Conservation (phyloP, 2,329 filamentous ascomycete species). For the Myriosclerotinia scirpicola region DNA sequence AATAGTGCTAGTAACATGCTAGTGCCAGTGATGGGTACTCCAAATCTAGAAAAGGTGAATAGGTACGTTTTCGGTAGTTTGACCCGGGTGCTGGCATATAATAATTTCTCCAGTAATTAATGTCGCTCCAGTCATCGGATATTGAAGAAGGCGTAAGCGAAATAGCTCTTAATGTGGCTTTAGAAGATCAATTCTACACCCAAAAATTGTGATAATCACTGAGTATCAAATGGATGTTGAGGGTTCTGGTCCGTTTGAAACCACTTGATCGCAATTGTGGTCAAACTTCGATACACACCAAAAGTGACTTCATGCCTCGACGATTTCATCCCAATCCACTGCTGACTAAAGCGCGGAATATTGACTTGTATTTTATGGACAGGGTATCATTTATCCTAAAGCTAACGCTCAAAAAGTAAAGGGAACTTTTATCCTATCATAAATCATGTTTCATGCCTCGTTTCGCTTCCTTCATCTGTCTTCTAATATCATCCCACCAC, state of each 20-base stretch:
- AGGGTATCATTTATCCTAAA: constrained; percentile 24
- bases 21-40: too few species aligned
- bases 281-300: neutral
- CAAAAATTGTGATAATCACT: neutral
- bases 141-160: neutral
- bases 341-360: neutral
- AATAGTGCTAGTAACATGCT: too few species aligned
- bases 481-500: neutral
- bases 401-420: constrained; percentile 12
- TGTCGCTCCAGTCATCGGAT: neutral
- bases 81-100: neutral
- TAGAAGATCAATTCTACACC: neutral
- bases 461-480: constrained; percentile 8
- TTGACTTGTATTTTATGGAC: constrained; percentile 12
- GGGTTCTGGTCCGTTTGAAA: neutral
- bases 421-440: constrained; percentile 16
- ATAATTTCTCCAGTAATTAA: neutral
- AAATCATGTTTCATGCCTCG: constrained; percentile 17
- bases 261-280: neutral
- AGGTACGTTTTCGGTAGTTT: too few species aligned
- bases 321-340: neutral
- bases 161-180: neutral
- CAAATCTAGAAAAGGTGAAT: too few species aligned
- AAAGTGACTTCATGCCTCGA: neutral
- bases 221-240: neutral